These are phyloP conservation scores for Camptophora hylomeconis DNA, from an alignment of 2,329 filamentous ascomycete species.

Conservation along the genomic window DNA sequence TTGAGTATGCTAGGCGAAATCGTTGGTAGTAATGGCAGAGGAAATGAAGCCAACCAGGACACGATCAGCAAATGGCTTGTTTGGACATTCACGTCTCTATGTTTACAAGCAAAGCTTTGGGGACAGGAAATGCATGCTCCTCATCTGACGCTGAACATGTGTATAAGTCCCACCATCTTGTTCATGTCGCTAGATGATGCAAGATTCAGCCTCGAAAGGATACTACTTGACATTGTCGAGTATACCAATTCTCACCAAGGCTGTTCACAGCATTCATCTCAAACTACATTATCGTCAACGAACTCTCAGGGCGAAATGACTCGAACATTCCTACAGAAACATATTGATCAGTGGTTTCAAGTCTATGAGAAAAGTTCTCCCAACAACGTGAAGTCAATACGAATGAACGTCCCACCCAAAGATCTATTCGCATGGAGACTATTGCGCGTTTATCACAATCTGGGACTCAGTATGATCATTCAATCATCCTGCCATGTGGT, in stretches of 20 bases:
- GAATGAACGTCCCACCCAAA: too few relatives aligned
- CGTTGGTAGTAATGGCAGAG: neutral
- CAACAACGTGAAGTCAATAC: too few relatives aligned
- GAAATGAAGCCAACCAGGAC: conserved; percentile 10
- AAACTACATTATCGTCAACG: too few relatives aligned
- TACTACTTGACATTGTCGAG: conserved; percentile 10
- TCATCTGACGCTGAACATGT: too few relatives aligned
- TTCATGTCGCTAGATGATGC: conserved; percentile 13
- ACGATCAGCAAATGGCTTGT: conserved; percentile 14
- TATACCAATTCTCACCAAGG: too few relatives aligned
- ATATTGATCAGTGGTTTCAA: too few relatives aligned
- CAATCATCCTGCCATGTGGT: too few relatives aligned
- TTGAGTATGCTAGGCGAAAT: conserved; percentile 19
- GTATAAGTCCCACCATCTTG: too few relatives aligned
- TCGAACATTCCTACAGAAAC: too few relatives aligned
- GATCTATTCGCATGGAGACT: conserved; percentile 18
- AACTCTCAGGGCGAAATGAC: too few relatives aligned
- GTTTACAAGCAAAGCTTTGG: conserved; percentile 20
- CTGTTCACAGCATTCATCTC: too few relatives aligned
- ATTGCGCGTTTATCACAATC: conserved; percentile 27
- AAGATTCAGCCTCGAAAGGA: conserved; percentile 15
- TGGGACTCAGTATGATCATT: conserved; percentile 31
- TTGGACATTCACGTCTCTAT: conserved; percentile 19
- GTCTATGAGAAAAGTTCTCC: too few relatives aligned
- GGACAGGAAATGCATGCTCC: conserved; percentile 14